Conservation (phyloP, 345 rosid species). For the Brassica juncea region DNA sequence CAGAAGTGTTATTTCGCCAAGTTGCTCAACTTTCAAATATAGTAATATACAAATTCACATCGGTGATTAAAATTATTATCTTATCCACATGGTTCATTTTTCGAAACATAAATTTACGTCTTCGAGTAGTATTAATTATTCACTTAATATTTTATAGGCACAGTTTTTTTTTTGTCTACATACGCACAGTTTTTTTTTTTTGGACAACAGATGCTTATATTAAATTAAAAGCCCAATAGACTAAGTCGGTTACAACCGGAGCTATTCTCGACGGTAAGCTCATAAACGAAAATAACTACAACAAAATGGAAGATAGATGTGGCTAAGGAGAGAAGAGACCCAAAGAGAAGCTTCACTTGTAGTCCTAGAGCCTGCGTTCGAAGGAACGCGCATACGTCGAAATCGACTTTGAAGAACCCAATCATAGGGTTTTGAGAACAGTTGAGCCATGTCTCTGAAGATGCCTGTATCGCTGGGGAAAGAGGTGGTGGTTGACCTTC, state of each 20-base stretch:
- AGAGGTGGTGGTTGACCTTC: no score
- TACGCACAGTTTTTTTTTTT: not conserved
- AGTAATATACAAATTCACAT: not conserved
- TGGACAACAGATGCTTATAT: not conserved
- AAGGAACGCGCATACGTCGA: no score
- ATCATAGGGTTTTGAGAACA: not conserved
- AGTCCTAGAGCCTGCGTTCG: not conserved
- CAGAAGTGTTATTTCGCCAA: not conserved
- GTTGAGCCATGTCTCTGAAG: not conserved
- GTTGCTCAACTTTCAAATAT: not conserved
- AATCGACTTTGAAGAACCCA: not conserved
- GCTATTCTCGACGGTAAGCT: not conserved
- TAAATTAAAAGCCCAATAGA: not conserved
- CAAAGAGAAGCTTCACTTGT: not conserved
- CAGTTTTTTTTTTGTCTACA: not conserved
- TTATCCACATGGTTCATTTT: not conserved
- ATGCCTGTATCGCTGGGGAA: no score
- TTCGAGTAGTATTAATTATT: not conserved
- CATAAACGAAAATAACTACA: no score
- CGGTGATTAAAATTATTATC: not conserved
- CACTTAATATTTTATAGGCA: not conserved
- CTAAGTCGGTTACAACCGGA: not conserved
- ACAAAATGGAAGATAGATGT: not conserved
- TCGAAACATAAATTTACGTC: not conserved
- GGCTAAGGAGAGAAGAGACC: not conserved